phyloP scores from a whole-genome alignment of 83 land plant genomes.

The Picea mariana region DNA sequence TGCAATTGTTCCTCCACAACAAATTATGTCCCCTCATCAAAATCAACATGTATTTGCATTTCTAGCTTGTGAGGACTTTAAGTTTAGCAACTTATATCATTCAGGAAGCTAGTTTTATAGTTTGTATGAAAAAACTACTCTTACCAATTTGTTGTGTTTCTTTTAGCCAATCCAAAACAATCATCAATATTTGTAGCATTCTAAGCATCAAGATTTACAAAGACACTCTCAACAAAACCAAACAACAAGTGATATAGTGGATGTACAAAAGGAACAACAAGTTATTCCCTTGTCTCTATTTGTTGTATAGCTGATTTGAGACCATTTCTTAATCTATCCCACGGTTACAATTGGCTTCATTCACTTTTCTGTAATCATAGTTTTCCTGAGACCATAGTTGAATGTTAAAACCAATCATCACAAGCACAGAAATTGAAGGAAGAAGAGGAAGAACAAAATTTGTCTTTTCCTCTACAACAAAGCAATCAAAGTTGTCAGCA shows the following conservation, averaged over 20 bases:
- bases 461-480: neutral
- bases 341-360: neutral
- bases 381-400: neutral
- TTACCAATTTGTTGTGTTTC: neutral
- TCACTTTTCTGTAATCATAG: neutral
- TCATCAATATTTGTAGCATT: neutral
- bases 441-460: conserved; percentile 2
- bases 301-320: neutral
- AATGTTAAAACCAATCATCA: neutral
- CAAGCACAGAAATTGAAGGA: conserved; percentile 9
- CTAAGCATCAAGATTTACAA: conserved; percentile 15
- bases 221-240: neutral
- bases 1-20: conserved; percentile 31
- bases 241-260: neutral
- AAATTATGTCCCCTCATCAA: conserved; percentile 23
- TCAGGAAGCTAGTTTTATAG: neutral
- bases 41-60: conserved; percentile 42
- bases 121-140: neutral
- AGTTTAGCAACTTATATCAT: neutral
- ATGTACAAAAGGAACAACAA: conserved; percentile 14
- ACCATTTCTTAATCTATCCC: neutral
- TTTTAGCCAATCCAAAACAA: neutral
- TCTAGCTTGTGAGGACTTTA: neutral
- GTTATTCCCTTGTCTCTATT: neutral
- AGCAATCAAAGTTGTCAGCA: neutral